Evolutionary conservation across 768 basidiomycete genomes (phyloP).

Genomic region (Tylopilus rubrobrunneus): DNA sequence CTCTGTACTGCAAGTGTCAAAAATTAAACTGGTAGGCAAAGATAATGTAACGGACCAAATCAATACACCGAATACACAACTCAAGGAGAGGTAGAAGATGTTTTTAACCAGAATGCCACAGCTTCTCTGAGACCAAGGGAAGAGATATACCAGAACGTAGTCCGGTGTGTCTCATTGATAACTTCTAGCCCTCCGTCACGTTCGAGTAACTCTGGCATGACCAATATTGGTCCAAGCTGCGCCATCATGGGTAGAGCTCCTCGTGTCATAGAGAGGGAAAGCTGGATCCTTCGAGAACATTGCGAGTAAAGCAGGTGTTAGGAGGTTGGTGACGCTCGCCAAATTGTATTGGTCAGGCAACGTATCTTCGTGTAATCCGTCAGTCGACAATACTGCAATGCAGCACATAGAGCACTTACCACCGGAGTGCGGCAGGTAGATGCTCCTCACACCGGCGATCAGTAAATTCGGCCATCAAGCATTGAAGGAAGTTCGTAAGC

Average conservation of each 20-base stretch:
- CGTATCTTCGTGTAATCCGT: conserved; percentile 44
- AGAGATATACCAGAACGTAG: conserved; percentile 74
- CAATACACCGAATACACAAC: conserved; percentile 87
- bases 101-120: conserved; percentile 86
- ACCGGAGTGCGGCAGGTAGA: conserved; percentile 75
- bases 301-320: conserved; percentile 83
- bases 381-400: not conserved
- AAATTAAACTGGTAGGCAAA: not conserved
- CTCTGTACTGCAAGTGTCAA: conserved; percentile 43
- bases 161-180: conserved; percentile 92
- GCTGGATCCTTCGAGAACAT: conserved; percentile 87
- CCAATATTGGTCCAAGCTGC: conserved; percentile 72
- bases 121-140: conserved; percentile 68
- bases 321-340: conserved; percentile 67
- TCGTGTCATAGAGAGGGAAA: conserved; percentile 80
- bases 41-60: conserved; percentile 51
- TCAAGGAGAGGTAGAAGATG: conserved; percentile 86
- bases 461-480: conserved; percentile 69
- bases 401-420: conserved; percentile 31
- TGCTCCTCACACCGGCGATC: conserved; percentile 81
- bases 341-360: conserved; percentile 77
- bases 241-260: conserved; percentile 74
- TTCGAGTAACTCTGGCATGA: conserved; percentile 90
- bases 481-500: conserved; percentile 82
- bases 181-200: conserved; percentile 89